These are phyloP conservation scores for Rickenella mellea DNA, from an alignment of 768 basidiomycete species.

Conservation along the genomic window DNA sequence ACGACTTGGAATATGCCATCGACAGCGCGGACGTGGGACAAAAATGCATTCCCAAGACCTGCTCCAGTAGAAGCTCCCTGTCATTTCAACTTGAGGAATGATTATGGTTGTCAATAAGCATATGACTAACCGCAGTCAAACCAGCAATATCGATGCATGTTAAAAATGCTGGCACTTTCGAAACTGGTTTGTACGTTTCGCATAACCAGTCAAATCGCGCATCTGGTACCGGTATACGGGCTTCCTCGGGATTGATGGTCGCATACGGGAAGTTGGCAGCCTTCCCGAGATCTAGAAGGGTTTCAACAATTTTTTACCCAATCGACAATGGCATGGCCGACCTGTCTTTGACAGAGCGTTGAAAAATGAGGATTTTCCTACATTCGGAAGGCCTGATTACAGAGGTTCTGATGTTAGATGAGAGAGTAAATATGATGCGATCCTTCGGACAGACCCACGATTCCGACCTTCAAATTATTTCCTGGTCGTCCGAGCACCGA, in stretches of 20 bases:
- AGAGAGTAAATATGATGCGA: constrained; percentile 2
- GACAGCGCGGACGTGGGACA: constrained; percentile 95
- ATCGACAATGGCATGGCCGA: constrained; percentile 26
- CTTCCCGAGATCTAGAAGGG: constrained; percentile 67
- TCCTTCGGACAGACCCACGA: constrained; percentile 63
- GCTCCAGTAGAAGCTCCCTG: constrained; percentile 96
- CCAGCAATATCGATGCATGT: constrained; percentile 99
- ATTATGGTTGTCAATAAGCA: neutral
- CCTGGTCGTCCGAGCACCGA: constrained; percentile 79
- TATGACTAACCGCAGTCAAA: constrained; percentile 68
- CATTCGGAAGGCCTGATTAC: constrained; percentile 76
- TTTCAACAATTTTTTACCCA: constrained; percentile 8
- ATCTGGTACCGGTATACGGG: constrained; percentile 94
- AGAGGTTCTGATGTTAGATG: constrained; percentile 9
- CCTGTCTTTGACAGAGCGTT: constrained; percentile 90
- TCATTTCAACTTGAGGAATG: constrained; percentile 4
- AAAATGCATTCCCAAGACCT: constrained; percentile 94
- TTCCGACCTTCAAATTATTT: constrained; percentile 98
- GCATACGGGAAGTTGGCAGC: constrained; percentile 98
- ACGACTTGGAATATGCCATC: constrained; percentile 99
- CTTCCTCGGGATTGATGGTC: constrained; percentile 60
- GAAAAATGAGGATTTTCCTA: constrained; percentile 99
- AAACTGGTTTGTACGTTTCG: constrained; percentile 80
- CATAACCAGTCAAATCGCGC: constrained; percentile 91
- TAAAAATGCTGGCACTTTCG: constrained; percentile 84